Conservation (phyloP, 2,329 filamentous ascomycete species). For the Ophiosphaerella narmari region DNA sequence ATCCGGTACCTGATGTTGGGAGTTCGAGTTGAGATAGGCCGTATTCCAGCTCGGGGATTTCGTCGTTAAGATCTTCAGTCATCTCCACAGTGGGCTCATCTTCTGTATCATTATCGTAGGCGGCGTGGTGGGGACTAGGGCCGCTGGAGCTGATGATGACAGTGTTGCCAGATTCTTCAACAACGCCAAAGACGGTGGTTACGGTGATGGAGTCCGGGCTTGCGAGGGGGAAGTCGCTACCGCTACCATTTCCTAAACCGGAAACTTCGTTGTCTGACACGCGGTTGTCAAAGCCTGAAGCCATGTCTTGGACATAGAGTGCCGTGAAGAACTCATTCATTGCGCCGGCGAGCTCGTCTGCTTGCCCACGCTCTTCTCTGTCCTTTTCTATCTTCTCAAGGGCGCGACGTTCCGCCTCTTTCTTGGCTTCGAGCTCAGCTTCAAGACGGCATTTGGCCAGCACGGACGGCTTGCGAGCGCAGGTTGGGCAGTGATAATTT, state of each 20-base stretch:
- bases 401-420: constrained; percentile 35
- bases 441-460: constrained; percentile 43
- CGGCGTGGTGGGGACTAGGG: constrained; percentile 14
- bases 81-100: constrained; percentile 23
- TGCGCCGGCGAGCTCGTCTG: constrained; percentile 42
- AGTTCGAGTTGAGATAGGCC: constrained; percentile 7
- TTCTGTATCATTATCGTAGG: constrained; percentile 15
- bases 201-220: constrained; percentile 43
- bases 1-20: background rate
- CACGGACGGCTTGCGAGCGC: constrained; percentile 39
- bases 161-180: constrained; percentile 36
- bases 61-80: constrained; percentile 19
- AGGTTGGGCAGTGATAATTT: constrained; percentile 48
- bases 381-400: constrained; percentile 38
- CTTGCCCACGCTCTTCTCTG: constrained; percentile 38
- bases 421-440: constrained; percentile 39
- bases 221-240: constrained; percentile 18
- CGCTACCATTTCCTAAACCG: background rate
- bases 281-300: constrained; percentile 1
- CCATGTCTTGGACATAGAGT: constrained; percentile 25
- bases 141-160: constrained; percentile 35
- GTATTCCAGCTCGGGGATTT: constrained; percentile 8
- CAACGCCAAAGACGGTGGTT: constrained; percentile 41
- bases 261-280: background rate
- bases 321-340: constrained; percentile 42